Evolutionary conservation across 768 basidiomycete genomes (phyloP).

Genomic region (Podaxis sp.): DNA sequence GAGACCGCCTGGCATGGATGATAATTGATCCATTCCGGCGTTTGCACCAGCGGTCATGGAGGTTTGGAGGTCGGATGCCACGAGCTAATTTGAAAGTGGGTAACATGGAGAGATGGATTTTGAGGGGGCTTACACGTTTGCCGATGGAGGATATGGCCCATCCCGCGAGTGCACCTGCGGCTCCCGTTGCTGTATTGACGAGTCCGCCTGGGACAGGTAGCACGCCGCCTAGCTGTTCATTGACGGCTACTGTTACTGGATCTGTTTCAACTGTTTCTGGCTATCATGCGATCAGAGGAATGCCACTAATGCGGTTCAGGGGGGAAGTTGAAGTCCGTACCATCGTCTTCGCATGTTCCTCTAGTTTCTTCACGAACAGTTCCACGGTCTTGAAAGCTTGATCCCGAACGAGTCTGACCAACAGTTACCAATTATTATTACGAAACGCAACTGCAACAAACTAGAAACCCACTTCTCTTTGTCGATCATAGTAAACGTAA

Average conservation of each 20-base stretch:
- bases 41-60: constrained; percentile 50
- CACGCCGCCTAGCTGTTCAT: constrained; percentile 21
- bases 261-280: constrained; percentile 39
- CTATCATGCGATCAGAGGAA: constrained; percentile 21
- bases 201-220: constrained; percentile 48
- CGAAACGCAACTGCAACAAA: not conserved
- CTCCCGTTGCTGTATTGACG: constrained; percentile 86
- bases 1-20: constrained; percentile 8
- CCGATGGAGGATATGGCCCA: constrained; percentile 94
- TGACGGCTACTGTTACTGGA: constrained; percentile 25
- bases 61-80: constrained; percentile 70
- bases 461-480: constrained; percentile 77
- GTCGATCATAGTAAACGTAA: constrained; percentile 80
- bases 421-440: not conserved
- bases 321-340: constrained; percentile 39
- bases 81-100: constrained; percentile 47
- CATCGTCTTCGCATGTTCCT: constrained; percentile 79
- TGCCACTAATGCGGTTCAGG: not conserved
- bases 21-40: constrained; percentile 38
- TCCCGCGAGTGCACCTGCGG: constrained; percentile 88
- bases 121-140: constrained; percentile 57
- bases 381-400: constrained; percentile 95
- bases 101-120: not conserved
- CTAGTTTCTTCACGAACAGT: constrained; percentile 81
- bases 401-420: constrained; percentile 80